Evolutionary conservation across 2,329 filamentous ascomycete species (phyloP), one percentile per base, ranked within the genome.

Genomic region (Talaromyces albobiverticillius): DNA sequence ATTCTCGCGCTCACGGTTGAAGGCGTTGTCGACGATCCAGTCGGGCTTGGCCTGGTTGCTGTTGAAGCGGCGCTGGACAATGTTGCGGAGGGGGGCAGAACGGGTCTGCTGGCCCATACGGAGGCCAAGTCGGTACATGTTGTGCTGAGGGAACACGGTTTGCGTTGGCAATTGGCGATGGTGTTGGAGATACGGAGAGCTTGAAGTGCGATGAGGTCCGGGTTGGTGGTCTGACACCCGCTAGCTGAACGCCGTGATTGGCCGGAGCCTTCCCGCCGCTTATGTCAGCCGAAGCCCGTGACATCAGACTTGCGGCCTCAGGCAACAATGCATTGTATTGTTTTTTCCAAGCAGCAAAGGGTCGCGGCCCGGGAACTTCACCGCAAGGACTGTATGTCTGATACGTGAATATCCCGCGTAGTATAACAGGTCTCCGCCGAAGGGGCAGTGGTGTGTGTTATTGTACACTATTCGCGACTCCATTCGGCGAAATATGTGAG

Each of bases 1-100:
- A 67, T 88, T 89, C 72, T 85, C 81, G 72, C 94, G 86, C 83
- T 99, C 94, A 68, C 88, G 86, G 81, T 95, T 87, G 83, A 97
- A 99, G 69, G 86, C 85, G 78, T 95, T 97, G 79, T 96, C 89
- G 73, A 81, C 80, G 55, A 80, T 71, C 67, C 86, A 84, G 45
- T 89, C 79, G 65, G 74, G 76, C 65, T 80, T 79, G 61, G 73
- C 68, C 60, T 77, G 72, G 65, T 81, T 79, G 78, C 82, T 86
- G 71, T 85, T 86, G 67, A 90, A 81, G 66, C 87, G 86, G 74
- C 88, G 85, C 80, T 89, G 87, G 64, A 82, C 64, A 60, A 77
- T 72, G 50, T 76, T 76, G 69, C 83, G 83, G 67, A 78, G 71
- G 65, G 79, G 75, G 60, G 79, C 74, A 43, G 68, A 66, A 67